Evolutionary conservation across 2,329 filamentous ascomycete genomes (phyloP), one percentile per base, ranked within the genome.

Genomic region (Diaporthe batatas): DNA sequence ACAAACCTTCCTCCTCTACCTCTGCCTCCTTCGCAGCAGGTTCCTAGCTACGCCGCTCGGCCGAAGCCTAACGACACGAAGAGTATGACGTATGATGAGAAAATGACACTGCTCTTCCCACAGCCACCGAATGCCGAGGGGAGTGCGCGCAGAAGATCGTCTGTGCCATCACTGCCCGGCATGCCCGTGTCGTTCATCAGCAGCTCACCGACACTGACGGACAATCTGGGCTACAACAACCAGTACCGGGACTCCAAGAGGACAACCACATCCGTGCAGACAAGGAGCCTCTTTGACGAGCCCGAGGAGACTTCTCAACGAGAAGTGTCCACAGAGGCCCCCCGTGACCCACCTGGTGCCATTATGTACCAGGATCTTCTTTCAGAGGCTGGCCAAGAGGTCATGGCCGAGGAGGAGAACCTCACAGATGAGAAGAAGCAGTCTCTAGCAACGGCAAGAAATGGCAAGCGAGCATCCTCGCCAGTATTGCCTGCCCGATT

Each of bases 21-120:
- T 8, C 80, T 82, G 23, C 81, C 85, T 0, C 86, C 88, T 83
- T 82, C 65, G 82, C 83, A 23, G 81, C 81, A 32, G 77, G 80
- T 21, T 76, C 82, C 8, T 72, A 79, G 51, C 79, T 62, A 53
- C 29, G 44, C 29, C 14, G 29, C 68, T 42, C 68, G 85, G 21
- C 82, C 87, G 23, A 81, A 84, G 7, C 85, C 87, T 3, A 89
- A 89, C 73, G 80, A 88, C 73, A 89, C 87, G 3, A 86, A 85
- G 79, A 90, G 87, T 77, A 90, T 90, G 88, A 89, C 87, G 0
- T 85, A 89, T 74, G 83, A 89, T 68, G 88, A 90, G 76, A 90
- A 90, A 78, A 87, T 90, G 81, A 80, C 83, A 1, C 78, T 89
- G 6, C 79, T 90, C 32, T 89, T 88, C 75, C 82, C 85, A 4